Evolutionary conservation across 306 rosid species (phyloP), one percentile per base, ranked within the genome.

Genomic region (Rosa persica): DNA sequence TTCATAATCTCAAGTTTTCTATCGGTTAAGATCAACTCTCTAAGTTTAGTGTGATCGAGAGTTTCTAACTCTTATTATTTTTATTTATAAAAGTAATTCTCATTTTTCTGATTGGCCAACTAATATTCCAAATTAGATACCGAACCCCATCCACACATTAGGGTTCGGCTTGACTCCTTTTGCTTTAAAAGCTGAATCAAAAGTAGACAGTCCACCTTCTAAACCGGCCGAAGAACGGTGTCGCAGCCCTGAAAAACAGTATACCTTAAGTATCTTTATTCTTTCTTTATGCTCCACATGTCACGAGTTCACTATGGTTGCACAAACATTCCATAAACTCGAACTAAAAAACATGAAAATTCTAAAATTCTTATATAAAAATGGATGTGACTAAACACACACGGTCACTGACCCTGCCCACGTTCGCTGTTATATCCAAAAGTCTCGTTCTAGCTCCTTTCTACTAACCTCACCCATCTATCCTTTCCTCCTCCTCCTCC

Each of bases 321-420:
- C 44, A 65, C 70, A 1, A 20, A 65, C 38, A 65, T 36, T 65
- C 70, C 70, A 36, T 36, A 36, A 15, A 5, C 22, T 61, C 23
- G 4, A 30, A 9, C 11, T 1, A 47, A 13, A 64, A 13, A 16
- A 16, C 70, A 65, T 12, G 23, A 65, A 16, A 65, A 65, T 65
- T 6, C 10, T 65, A 5, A 16, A 65, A 65, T 65, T 6, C 4
- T 38, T 12, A 9, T 25, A 12, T 25, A 5, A 5, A 22, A 58
- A 61, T 16, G 9, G 11, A 68, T 68, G 72, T 10, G 52, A 68
- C 72, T 40, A 62, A 0, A 64, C 68, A 38, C 34, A 67, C 72
- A 67, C 48, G 72, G 34, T 20, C 8, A 67, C 72, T 9, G 52
- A n/a, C 42, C 72, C 36, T 42, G 71, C 72, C 72, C 72, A 40